A percentile compares a stretch with the other conserved stretches of the same genome.
Evolutionary conservation across 2,329 filamentous ascomycete species (phyloP).

Genomic region (Pleurostoma richardsiae): DNA sequence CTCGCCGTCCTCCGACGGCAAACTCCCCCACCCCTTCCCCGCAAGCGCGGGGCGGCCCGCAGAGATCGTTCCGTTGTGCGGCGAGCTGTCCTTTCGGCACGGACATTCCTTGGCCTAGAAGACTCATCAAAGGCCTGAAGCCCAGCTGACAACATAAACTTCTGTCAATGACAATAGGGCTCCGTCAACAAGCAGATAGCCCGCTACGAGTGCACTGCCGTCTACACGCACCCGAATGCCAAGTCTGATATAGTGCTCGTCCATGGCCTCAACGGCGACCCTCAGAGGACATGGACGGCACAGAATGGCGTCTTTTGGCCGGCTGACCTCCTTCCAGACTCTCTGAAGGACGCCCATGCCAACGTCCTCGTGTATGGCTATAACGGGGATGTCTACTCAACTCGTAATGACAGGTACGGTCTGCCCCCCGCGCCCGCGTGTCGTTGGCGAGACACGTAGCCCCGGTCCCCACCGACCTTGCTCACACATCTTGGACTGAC

Average conservation of each 20-base stretch:
- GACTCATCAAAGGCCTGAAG: no score
- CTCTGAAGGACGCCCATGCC: constrained; percentile 51
- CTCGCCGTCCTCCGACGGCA: no score
- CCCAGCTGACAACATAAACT: no score
- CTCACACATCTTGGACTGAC: neutral
- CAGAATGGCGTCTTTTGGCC: constrained; percentile 64
- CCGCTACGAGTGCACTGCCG: constrained; percentile 54
- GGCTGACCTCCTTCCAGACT: constrained; percentile 56
- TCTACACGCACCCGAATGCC: constrained; percentile 55
- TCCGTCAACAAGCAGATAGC: constrained; percentile 43
- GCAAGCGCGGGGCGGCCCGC: no score
- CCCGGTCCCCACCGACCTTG: neutral
- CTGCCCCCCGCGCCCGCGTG: neutral
- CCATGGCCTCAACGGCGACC: constrained; percentile 65
- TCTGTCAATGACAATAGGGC: constrained; percentile 24
- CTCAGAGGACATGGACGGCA: constrained; percentile 57
- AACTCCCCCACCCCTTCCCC: no score
- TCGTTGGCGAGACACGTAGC: neutral
- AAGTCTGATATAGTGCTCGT: constrained; percentile 64
- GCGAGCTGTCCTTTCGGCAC: no score
- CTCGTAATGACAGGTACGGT: constrained; percentile 26
- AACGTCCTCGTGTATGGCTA: constrained; percentile 71
- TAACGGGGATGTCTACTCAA: constrained; percentile 59
- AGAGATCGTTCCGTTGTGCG: no score
- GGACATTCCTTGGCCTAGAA: no score